These are phyloP conservation scores for Trichoderma guizhouense DNA, from an alignment of 2,329 filamentous ascomycete genomes.

Conservation along the genomic window DNA sequence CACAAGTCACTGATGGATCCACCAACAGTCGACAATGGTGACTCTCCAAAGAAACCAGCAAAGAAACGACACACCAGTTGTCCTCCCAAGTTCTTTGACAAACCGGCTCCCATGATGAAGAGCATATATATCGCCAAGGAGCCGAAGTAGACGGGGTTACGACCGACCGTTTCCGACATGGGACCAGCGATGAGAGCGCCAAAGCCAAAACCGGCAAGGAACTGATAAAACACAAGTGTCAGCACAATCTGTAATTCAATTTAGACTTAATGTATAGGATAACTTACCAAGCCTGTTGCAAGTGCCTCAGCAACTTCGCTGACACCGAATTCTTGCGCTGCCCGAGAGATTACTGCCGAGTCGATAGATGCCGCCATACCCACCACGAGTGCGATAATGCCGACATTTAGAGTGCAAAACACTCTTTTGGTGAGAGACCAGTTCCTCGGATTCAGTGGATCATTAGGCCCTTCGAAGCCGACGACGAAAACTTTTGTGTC, in stretches of 20 bases:
- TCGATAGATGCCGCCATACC: constrained; percentile 9
- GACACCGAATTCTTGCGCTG: background rate
- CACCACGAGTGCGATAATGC: constrained; percentile 6
- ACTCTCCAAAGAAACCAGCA: constrained; percentile 14
- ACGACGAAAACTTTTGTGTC: background rate
- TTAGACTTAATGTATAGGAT: background rate
- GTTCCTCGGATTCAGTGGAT: background rate
- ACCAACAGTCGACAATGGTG: background rate
- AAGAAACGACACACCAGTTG: constrained; percentile 3
- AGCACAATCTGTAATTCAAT: background rate
- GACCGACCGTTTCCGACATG: background rate
- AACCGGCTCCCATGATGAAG: background rate
- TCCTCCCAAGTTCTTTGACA: background rate
- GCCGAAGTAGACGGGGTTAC: background rate
- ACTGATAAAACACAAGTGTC: background rate
- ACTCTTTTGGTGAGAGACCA: background rate
- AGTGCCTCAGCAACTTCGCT: constrained; percentile 2
- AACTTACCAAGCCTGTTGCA: constrained; percentile 2
- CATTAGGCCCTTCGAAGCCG: background rate
- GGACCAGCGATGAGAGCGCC: constrained; percentile 5
- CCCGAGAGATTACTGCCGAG: background rate
- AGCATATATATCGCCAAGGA: constrained; percentile 10
- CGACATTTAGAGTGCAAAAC: background rate
- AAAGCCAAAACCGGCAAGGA: constrained; percentile 5
- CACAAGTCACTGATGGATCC: constrained; percentile 6